A percentile compares a stretch with the other conserved stretches of the same genome.
phyloP scores from a whole-genome alignment of 1,284 basidiomycete species.

The Salmacisia buchloeana region DNA sequence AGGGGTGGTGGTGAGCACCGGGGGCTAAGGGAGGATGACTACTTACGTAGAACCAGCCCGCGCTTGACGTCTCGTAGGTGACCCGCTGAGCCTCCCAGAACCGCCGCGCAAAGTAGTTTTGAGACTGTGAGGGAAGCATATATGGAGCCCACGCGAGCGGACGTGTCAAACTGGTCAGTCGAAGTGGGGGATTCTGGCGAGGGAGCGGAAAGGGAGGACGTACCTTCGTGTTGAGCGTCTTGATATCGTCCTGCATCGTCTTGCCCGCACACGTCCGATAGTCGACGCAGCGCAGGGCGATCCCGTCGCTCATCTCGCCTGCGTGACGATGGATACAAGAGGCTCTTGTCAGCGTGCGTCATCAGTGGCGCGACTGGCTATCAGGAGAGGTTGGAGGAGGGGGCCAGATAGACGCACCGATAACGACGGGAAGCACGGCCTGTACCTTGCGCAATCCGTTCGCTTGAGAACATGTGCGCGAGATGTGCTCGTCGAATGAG shows the following conservation, averaged over 20 bases:
- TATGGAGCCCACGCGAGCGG: too few species aligned
- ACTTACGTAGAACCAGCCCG: constrained; percentile 4
- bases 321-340: too few species aligned
- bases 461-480: constrained; percentile 32
- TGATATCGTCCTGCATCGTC: constrained; percentile 14
- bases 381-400: neutral
- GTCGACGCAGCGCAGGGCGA: constrained; percentile 11
- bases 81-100: constrained; percentile 21
- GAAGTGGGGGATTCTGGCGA: neutral
- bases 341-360: too few species aligned
- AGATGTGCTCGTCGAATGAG: constrained; percentile 40
- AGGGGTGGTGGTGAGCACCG: neutral
- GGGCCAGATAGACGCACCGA: constrained; percentile 19
- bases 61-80: constrained; percentile 14
- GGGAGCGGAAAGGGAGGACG: neutral
- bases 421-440: constrained; percentile 55
- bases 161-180: too few species aligned
- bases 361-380: too few species aligned
- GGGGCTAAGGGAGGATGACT: neutral
- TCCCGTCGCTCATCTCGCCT: constrained; percentile 9
- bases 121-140: neutral
- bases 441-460: constrained; percentile 52
- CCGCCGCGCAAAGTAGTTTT: constrained; percentile 13
- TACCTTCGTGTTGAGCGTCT: constrained; percentile 11
- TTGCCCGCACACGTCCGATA: constrained; percentile 6